A percentile compares a stretch with the other conserved stretches of the same genome.
phyloP scores from a whole-genome alignment of 768 basidiomycete species.

The Mycena olivaceomarginata region DNA sequence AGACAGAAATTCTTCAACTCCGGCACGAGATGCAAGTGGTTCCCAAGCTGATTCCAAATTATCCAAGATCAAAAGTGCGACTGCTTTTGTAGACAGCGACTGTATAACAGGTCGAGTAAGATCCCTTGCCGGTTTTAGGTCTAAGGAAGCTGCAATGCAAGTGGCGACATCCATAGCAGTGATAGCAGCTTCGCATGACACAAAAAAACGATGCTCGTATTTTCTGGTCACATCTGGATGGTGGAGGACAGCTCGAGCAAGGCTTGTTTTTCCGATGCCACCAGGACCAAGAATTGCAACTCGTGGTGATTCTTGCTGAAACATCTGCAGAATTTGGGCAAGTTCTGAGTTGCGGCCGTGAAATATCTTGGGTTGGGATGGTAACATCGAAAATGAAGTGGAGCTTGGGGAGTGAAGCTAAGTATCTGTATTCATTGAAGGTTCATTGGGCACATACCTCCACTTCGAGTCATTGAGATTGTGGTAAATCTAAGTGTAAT shows the following conservation, averaged over 20 bases:
- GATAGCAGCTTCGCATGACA: constrained; percentile 5
- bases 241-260: constrained; percentile 21
- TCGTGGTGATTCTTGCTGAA: background rate
- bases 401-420: background rate
- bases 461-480: background rate
- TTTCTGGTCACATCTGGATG: background rate
- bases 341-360: constrained; percentile 28
- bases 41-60: constrained; percentile 34
- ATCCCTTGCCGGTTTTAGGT: background rate
- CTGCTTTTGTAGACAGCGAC: background rate
- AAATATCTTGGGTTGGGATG: background rate
- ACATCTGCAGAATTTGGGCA: background rate
- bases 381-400: background rate
- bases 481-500: background rate
- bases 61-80: constrained; percentile 23
- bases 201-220: constrained; percentile 16
- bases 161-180: background rate
- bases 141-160: constrained; percentile 7
- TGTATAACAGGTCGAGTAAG: background rate
- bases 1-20: constrained; percentile 24
- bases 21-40: background rate
- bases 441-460: background rate
- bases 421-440: background rate
- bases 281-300: constrained; percentile 24
- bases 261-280: constrained; percentile 26